A percentile compares a stretch with the other conserved stretches of the same genome.
Evolutionary conservation across 148 eudicot genomes (phyloP).

Genomic region (Rhododendron mucronatum): DNA sequence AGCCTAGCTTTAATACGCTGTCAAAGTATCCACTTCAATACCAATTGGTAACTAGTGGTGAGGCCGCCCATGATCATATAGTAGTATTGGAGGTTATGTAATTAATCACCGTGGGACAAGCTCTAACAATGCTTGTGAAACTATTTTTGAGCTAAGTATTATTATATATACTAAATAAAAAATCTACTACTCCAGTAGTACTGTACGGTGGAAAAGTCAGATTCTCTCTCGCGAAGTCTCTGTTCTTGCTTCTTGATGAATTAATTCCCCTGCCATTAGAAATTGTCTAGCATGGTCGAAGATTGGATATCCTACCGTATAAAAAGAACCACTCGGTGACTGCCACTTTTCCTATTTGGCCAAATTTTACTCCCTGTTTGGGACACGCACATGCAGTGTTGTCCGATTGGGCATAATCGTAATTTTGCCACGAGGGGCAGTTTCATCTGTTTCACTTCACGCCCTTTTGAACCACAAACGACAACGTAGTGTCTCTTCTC

Average conservation of each 20-base stretch:
- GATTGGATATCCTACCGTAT: constrained; percentile 71
- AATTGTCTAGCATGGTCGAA: constrained; percentile 97
- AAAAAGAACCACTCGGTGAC: too few relatives aligned
- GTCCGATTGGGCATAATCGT: too few relatives aligned
- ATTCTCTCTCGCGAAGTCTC: neutral
- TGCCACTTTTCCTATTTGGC: too few relatives aligned
- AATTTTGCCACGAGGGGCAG: too few relatives aligned
- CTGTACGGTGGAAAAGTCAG: neutral
- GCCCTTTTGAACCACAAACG: too few relatives aligned
- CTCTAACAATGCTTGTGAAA: neutral
- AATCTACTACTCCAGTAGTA: neutral
- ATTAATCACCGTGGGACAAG: neutral
- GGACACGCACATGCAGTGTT: too few relatives aligned
- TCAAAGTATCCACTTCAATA: neutral
- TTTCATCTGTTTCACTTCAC: too few relatives aligned
- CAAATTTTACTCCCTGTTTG: too few relatives aligned
- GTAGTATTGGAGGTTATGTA: neutral
- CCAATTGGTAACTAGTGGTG: neutral
- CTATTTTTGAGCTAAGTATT: neutral
- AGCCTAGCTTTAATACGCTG: neutral
- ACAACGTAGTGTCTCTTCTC: too few relatives aligned
- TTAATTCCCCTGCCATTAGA: constrained; percentile 34
- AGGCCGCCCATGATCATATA: neutral
- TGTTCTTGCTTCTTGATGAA: constrained; percentile 10
- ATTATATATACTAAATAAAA: neutral